Percentiles rank a stretch among this genome's conserved stretches.
Conservation (phyloP, 345 rosid genomes). For the Eucalyptus lansdowneana region DNA sequence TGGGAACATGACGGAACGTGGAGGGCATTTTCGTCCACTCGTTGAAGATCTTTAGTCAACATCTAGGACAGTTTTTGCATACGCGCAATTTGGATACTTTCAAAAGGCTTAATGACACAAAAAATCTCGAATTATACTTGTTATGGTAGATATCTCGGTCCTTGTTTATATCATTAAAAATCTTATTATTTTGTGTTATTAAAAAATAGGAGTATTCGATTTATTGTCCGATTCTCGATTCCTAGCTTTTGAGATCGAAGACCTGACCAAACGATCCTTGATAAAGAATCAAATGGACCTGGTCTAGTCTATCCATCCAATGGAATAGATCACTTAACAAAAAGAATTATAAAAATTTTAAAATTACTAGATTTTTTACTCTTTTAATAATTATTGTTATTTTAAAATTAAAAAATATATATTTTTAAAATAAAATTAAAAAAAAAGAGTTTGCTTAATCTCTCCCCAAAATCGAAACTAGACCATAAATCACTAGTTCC, state of each 20-base stretch:
- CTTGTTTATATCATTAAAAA: not conserved
- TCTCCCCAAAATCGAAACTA: accelerated
- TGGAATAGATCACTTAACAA: accelerated
- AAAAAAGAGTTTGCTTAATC: no score
- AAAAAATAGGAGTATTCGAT: no score
- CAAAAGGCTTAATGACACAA: not conserved
- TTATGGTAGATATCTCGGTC: not conserved
- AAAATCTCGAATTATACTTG: no score
- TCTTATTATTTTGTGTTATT: no score
- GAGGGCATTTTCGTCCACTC: not conserved
- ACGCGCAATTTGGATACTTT: not conserved
- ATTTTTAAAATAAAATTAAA: no score
- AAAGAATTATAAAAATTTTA: accelerated
- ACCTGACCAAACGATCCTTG: accelerated
- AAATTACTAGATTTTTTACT: no score
- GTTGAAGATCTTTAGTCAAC: not conserved
- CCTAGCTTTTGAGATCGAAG: no score
- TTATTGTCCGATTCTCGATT: accelerated
- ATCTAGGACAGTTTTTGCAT: not conserved
- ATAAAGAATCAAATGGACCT: accelerated
- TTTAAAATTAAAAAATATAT: no score
- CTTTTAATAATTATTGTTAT: no score
- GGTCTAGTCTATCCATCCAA: no score
- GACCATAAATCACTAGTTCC: accelerated
- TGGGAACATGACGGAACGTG: not conserved